Base-by-base conservation (phyloP, 2,329 filamentous ascomycete species). In the Moelleriella libera region DNA sequence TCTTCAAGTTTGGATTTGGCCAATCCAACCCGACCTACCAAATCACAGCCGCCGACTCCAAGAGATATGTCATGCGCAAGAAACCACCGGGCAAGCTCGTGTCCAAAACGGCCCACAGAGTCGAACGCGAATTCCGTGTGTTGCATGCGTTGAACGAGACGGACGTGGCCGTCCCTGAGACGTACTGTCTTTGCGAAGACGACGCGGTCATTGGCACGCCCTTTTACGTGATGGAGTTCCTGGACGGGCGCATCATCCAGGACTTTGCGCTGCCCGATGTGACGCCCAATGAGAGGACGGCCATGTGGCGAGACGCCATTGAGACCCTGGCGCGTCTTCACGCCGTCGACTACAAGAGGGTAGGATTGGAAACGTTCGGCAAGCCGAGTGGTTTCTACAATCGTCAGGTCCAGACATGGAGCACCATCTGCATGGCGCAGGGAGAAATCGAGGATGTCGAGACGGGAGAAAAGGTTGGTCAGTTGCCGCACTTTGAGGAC, bases 21-120 rank as follows among this genome's bases (percentile, higher is more conserved):
- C 92, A 97, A 68, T 95, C 88, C 49, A 98, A 97, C 63, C 92
- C 92, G 43, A 98, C 92, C 2, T 98, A 97, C 68, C 87, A 90
- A 59, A 74, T 97, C 59, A 94, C 82, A 12, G 81, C 81, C 46
- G 72, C 79, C 54, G 73, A 80, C 60, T 79, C 81, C 46, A 65
- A 71, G 55, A 80, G 82, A 60, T 95, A 83, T 68, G 92, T 98
- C 34, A 77, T 97, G 71, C 87, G 92, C 63, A 97, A 98, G 76
- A 97, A 97, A 69, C 92, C 92, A 1, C 90, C 92, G n/a, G 92
- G 92, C 53, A 81, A 83, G 68, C 82, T 98, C 40, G 75, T 97
- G 45, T 95, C 88, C 57, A 88, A 88, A 69, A 90, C 90, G 2
- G 92, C 92, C 8, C 92, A 98, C 70, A 85, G 90, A 64, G 90